phyloP scores from a whole-genome alignment of 1,139 yeast species.

The Pichia sp. region DNA sequence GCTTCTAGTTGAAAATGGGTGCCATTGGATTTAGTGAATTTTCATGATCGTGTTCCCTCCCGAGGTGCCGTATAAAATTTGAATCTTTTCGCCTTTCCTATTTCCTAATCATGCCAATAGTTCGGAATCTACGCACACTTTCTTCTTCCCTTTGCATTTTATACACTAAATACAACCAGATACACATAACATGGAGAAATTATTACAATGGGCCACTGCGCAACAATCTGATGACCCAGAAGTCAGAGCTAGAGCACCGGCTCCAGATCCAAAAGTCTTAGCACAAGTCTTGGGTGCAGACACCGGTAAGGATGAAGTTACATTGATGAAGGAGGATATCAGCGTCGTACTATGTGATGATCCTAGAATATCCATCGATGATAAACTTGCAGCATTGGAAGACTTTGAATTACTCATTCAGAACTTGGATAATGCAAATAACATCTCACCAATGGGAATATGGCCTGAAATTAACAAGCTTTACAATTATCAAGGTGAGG shows the following conservation, averaged over 20 bases:
- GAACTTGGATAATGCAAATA: constrained; percentile 90
- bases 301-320: constrained; percentile 62
- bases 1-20: too few species aligned
- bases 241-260: constrained; percentile 51
- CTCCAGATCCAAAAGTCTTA: constrained; percentile 71
- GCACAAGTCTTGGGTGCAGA: constrained; percentile 68
- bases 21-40: too few species aligned
- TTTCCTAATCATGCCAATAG: too few species aligned
- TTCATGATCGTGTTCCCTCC: too few species aligned
- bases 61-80: too few species aligned
- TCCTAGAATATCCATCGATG: constrained; percentile 55
- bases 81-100: too few species aligned
- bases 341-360: constrained; percentile 43
- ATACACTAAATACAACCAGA: not conserved
- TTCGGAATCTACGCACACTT: too few species aligned
- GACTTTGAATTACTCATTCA: constrained; percentile 93
- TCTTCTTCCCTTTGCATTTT: not conserved
- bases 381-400: constrained; percentile 60
- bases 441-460: constrained; percentile 71
- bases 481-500: constrained; percentile 44
- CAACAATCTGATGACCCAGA: constrained; percentile 64
- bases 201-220: constrained; percentile 88
- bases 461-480: constrained; percentile 46
- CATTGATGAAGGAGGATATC: constrained; percentile 73
- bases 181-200: constrained; percentile 59